phyloP scores from a whole-genome alignment of 352 stramenopile genomes.

The Blastocystis sp. region DNA sequence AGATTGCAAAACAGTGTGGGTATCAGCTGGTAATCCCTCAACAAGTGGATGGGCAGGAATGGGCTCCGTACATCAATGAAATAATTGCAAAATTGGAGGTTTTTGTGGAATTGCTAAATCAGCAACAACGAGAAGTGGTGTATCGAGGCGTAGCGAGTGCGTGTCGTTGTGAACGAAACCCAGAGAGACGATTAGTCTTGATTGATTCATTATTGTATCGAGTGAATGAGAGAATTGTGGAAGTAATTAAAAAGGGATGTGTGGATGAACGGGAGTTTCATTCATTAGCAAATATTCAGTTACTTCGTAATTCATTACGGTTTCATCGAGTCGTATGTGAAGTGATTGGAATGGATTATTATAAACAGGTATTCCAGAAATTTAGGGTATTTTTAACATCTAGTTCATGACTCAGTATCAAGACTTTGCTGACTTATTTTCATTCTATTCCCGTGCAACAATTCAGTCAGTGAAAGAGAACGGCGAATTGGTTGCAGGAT shows the following conservation, averaged over 20 bases:
- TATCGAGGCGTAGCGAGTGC: constrained; percentile 90
- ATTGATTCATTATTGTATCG: not conserved
- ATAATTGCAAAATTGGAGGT: constrained; percentile 84
- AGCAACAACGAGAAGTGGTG: constrained; percentile 96
- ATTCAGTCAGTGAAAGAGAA: constrained; percentile 10
- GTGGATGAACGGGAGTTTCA: constrained; percentile 71
- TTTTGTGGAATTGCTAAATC: constrained; percentile 92
- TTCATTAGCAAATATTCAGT: constrained; percentile 73
- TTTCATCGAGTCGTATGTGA: constrained; percentile 91
- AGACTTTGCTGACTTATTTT: constrained; percentile 97
- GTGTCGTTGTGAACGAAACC: constrained; percentile 68
- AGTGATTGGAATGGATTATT: constrained; percentile 74
- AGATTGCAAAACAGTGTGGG: constrained; percentile 94
- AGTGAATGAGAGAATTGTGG: constrained; percentile 9
- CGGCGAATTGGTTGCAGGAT: constrained; percentile 69
- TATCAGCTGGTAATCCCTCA: constrained; percentile 93
- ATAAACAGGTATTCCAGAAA: not conserved
- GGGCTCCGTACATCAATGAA: constrained; percentile 86
- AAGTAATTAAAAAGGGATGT: constrained; percentile 66
- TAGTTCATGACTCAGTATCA: constrained; percentile 95
- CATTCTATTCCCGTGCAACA: constrained; percentile 84
- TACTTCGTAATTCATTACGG: constrained; percentile 94
- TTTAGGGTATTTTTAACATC: constrained; percentile 76
- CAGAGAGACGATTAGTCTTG: not conserved
- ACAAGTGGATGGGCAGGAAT: constrained; percentile 69